A percentile compares a stretch with the other conserved stretches of the same genome.
These are phyloP conservation scores for Alternaria metachromatica DNA, from an alignment of 2,329 filamentous ascomycete species.

Conservation along the genomic window DNA sequence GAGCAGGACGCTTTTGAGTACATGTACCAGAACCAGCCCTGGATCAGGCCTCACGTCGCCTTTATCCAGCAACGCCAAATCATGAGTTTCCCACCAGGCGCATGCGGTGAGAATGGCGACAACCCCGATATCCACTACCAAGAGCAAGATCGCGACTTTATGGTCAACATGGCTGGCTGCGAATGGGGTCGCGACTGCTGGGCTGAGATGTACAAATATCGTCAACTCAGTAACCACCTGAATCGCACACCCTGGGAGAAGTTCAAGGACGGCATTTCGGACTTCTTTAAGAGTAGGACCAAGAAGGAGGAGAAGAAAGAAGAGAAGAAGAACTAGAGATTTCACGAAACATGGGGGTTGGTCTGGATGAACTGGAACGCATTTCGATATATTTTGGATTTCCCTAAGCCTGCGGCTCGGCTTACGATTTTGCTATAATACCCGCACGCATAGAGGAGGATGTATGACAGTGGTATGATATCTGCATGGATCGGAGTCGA, in stretches of 20 bases:
- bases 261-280: conserved; percentile 57
- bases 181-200: conserved; percentile 97
- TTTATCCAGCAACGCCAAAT: conserved; percentile 92
- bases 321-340: conserved; percentile 21
- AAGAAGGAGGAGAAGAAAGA: conserved; percentile 31
- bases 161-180: conserved; percentile 98
- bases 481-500: conserved; percentile 10
- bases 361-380: conserved; percentile 4
- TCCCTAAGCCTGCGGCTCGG: conserved; percentile 7
- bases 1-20: conserved; percentile 96
- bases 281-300: conserved; percentile 42
- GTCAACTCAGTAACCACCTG: conserved; percentile 86
- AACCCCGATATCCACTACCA: conserved; percentile 85
- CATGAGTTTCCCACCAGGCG: conserved; percentile 91
- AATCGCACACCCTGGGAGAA: conserved; percentile 85
- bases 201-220: conserved; percentile 96
- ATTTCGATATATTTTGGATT: conserved; percentile 18
- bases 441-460: conserved; percentile 11
- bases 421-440: conserved; percentile 20
- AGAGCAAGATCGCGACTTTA: conserved; percentile 83
- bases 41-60: conserved; percentile 85
- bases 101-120: conserved; percentile 79
- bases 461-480: conserved; percentile 11
- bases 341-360: neutral
- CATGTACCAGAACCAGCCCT: conserved; percentile 88